Base-by-base conservation (phyloP, 192 early-diverging fungal genomes). In the Spizellomyces sp. region DNA sequence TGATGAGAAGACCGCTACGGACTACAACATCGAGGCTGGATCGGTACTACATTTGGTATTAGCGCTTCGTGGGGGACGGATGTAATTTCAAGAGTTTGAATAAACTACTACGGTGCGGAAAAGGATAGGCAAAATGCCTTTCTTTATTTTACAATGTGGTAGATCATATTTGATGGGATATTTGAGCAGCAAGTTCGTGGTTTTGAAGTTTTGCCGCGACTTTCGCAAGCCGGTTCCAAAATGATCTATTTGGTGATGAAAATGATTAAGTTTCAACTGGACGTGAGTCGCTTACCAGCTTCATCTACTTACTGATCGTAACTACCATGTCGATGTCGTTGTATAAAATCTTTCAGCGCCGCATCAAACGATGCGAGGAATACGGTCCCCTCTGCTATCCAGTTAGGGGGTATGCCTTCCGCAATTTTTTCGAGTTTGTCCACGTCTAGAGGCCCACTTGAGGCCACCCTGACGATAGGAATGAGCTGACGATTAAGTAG, bases 21-120 rank as follows among this genome's bases (percentile, higher is more conserved):
- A 93, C 43, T 91, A 90, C 77, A 77, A 77, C 46, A 89, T 96
- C 69, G 84, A 88, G 63, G 90, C 85, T 22, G 94, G 93, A 42
- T 88, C 89, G 9, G 90, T 95, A 8, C 81, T 98, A 50, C 96
- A 98, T 78, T 84, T 98, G 80, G 96, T 98, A 9, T 79, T 98
- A 62, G 92, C 95, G 44, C 91, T 98, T 69, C 92, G 96, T 81
- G 96, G 96, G 62, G 96, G 96, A 46, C 27, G 27, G 27, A 36
- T 36, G 27, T 36, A 36, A 36, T 36, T 36, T 36, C 27, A 36
- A 36, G 27, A 36, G 0, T 36, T 36, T 0, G 27, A 36, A 36
- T 36, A 36, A 36, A 36, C 3, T 36, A 36, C 27, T 36, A 36
- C 27, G 27, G 27, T 36, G 27, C 27, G 27, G 27, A 36, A 36